phyloP scores from a whole-genome alignment of 2,329 filamentous ascomycete genomes.

The Arthrobotrys pseudoclavata region DNA sequence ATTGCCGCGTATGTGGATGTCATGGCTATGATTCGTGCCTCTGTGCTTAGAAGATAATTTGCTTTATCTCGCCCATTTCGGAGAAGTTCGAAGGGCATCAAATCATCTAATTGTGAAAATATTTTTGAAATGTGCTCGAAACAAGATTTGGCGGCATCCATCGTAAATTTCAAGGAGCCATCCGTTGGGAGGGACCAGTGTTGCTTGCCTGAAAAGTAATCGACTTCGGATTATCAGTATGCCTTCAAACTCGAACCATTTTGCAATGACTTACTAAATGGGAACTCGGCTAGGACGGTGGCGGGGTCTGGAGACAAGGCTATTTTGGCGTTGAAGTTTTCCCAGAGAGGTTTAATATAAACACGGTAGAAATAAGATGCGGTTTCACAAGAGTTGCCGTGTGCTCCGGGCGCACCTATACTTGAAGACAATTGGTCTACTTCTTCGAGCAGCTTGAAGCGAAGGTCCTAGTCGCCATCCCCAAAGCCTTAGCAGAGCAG shows the following conservation, averaged over 20 bases:
- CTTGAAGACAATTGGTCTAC: constrained; percentile 88
- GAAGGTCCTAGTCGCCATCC: constrained; percentile 75
- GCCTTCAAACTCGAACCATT: background rate
- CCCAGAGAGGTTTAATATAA: constrained; percentile 90
- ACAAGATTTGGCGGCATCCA: constrained; percentile 86
- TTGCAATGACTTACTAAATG: constrained; percentile 44
- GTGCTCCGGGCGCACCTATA: constrained; percentile 89
- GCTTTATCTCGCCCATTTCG: constrained; percentile 90
- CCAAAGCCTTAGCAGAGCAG: background rate
- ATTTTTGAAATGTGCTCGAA: constrained; percentile 90
- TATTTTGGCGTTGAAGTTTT: constrained; percentile 78
- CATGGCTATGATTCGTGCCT: constrained; percentile 98
- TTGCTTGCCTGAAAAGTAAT: constrained; percentile 88
- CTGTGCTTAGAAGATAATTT: constrained; percentile 93
- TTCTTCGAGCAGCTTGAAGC: constrained; percentile 81
- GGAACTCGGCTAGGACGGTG: constrained; percentile 27
- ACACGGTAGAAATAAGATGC: constrained; percentile 96
- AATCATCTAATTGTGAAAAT: constrained; percentile 91
- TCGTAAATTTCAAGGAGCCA: constrained; percentile 74
- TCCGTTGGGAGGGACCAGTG: constrained; percentile 83
- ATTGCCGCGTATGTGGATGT: constrained; percentile 98
- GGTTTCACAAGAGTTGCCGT: constrained; percentile 95
- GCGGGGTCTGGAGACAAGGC: constrained; percentile 68
- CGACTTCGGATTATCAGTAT: constrained; percentile 67
- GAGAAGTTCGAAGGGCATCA: constrained; percentile 93